Percentiles rank a stretch among this genome's conserved stretches.
Conservation (phyloP, 1,284 basidiomycete genomes). For the Cutaneotrichosporon spelunceum region DNA sequence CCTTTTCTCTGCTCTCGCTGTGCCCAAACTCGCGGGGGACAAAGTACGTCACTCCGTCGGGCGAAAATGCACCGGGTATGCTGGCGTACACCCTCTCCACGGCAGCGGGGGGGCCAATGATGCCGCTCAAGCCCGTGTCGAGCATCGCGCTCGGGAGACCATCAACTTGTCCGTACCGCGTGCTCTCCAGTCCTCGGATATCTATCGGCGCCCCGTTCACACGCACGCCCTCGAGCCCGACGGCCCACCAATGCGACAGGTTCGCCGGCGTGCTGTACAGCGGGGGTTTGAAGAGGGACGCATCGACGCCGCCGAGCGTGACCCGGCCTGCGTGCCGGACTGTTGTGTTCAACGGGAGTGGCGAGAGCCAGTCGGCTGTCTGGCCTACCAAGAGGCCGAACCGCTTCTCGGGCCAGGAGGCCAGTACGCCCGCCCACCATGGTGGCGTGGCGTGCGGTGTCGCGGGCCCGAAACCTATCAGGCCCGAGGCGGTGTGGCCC, state of each 20-base stretch:
- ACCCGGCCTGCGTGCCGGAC: not conserved
- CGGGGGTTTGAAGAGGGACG: slow-evolving; percentile 1
- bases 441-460: not conserved
- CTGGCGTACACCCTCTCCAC: not conserved
- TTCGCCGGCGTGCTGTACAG: slow-evolving; percentile 50
- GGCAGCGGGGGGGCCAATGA: not conserved
- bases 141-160: not conserved
- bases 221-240: not conserved
- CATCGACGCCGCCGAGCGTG: slow-evolving; percentile 5
- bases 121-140: not conserved
- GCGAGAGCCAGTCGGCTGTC: not conserved
- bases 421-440: not conserved
- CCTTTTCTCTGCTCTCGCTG: too few relatives aligned
- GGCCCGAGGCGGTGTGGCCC: not conserved
- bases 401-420: not conserved
- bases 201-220: not conserved
- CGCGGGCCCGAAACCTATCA: not conserved
- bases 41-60: not conserved
- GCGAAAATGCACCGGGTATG: not conserved
- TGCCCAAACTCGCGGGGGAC: not conserved
- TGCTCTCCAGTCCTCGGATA: not conserved
- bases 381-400: slow-evolving; percentile 1
- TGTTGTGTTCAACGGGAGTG: not conserved
- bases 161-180: not conserved
- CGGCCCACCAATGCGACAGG: slow-evolving; percentile 3